phyloP scores from a whole-genome alignment of 305 asterid genomes.

The Solanum hybrid region DNA sequence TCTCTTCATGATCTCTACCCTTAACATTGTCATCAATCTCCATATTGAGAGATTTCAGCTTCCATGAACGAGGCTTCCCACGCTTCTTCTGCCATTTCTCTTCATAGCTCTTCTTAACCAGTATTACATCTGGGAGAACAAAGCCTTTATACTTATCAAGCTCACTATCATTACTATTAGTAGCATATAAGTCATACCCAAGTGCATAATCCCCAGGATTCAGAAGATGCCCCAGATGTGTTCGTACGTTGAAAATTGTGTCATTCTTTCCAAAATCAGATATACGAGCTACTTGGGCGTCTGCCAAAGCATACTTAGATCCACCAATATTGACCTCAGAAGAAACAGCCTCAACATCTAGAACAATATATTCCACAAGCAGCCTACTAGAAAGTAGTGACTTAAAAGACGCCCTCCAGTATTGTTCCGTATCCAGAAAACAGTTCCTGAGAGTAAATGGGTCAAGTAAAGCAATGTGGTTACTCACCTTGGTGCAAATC shows the following conservation, averaged over 20 bases:
- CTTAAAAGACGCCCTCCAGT: constrained; percentile 46
- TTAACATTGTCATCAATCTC: constrained; percentile 42
- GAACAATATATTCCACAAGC: constrained; percentile 42
- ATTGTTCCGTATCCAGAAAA: constrained; percentile 42
- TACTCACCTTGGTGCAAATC: constrained; percentile 29
- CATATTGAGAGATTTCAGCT: constrained; percentile 52
- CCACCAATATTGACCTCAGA: constrained; percentile 43
- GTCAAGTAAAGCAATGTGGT: constrained; percentile 36
- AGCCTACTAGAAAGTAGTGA: constrained; percentile 43
- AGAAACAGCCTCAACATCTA: constrained; percentile 25
- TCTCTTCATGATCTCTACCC: constrained; percentile 51
- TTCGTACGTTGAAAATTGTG: constrained; percentile 12
- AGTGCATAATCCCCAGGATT: constrained; percentile 11
- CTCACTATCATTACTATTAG: constrained; percentile 9
- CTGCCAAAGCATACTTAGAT: constrained; percentile 32
- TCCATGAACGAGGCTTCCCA: constrained; percentile 61
- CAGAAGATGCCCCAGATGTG: constrained; percentile 9
- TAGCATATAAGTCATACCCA: constrained; percentile 6
- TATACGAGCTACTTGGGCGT: constrained; percentile 47
- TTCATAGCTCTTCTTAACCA: constrained; percentile 13
- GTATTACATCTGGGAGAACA: constrained; percentile 11
- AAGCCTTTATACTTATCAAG: constrained; percentile 11
- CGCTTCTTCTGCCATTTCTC: constrained; percentile 53
- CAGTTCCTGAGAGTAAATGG: constrained; percentile 43
- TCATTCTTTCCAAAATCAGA: constrained; percentile 53